Evolutionary conservation across 2,329 filamentous ascomycete species (phyloP).

Genomic region (Diaporthe destruens): DNA sequence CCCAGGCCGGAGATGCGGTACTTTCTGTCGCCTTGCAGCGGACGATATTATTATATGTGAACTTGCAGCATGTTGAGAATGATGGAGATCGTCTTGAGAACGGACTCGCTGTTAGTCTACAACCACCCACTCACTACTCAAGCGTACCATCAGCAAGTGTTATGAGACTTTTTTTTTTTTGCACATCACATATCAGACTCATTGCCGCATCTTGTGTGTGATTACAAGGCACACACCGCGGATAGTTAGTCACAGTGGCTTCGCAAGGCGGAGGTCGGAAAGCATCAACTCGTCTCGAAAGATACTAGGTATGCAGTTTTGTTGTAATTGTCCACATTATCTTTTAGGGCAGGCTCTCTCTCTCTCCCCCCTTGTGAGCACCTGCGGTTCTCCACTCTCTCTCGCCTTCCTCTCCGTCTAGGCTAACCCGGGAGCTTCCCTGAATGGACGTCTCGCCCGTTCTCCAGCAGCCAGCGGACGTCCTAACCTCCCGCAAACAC

Average conservation of each 20-base stretch:
- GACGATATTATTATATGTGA: background rate
- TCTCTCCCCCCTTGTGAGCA: too few species aligned
- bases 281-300: background rate
- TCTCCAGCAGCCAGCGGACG: background rate
- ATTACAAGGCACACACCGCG: background rate
- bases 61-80: background rate
- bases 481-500: background rate
- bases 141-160: slow-evolving; percentile 9
- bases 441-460: background rate
- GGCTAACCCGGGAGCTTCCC: background rate
- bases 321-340: slow-evolving; percentile 19
- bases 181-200: background rate
- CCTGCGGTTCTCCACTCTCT: background rate
- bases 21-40: slow-evolving; percentile 20
- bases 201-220: background rate
- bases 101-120: background rate
- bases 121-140: too few species aligned
- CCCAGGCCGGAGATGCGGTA: background rate
- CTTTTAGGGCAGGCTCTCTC: background rate
- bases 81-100: background rate
- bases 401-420: background rate
- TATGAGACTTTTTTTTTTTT: background rate
- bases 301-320: slow-evolving; percentile 28
- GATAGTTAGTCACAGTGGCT: background rate
- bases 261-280: background rate